phyloP scores from a whole-genome alignment of 331 rosid genomes.

The Acacia concinna region DNA sequence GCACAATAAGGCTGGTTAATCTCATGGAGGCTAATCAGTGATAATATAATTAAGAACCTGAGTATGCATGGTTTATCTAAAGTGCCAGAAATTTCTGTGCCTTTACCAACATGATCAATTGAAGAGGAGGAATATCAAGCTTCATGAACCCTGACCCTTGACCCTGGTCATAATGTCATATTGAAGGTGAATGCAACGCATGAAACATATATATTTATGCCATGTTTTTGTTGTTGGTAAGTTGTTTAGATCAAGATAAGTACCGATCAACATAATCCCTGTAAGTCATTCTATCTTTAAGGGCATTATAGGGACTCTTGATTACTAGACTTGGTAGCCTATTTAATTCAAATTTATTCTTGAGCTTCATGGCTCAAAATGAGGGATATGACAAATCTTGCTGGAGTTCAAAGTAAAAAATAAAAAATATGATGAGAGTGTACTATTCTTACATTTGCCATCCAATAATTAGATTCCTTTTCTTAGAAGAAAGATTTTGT shows the following conservation, averaged over 20 bases:
- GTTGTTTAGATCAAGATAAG: constrained; percentile 13
- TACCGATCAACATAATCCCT: too few species aligned
- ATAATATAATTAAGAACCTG: constrained; percentile 28
- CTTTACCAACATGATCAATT: neutral
- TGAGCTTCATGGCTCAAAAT: too few species aligned
- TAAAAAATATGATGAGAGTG: neutral
- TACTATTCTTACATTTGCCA: neutral
- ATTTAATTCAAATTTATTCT: too few species aligned
- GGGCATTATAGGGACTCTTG: too few species aligned
- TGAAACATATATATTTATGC: neutral
- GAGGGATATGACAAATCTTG: too few species aligned
- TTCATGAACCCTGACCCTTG: constrained; percentile 21
- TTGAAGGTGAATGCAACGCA: constrained; percentile 4
- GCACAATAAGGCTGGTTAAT: constrained; percentile 83
- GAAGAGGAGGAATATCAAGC: constrained; percentile 14
- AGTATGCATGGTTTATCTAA: neutral
- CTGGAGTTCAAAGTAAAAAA: neutral
- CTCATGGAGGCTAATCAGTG: constrained; percentile 57
- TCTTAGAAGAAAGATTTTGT: neutral
- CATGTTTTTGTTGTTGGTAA: neutral
- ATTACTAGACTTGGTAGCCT: too few species aligned
- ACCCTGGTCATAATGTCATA: neutral
- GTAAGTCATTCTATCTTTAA: too few species aligned
- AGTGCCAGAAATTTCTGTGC: neutral
- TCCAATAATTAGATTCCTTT: neutral